phyloP scores from a whole-genome alignment of 768 basidiomycete species.

The Hortiboletus flavorubellus region DNA sequence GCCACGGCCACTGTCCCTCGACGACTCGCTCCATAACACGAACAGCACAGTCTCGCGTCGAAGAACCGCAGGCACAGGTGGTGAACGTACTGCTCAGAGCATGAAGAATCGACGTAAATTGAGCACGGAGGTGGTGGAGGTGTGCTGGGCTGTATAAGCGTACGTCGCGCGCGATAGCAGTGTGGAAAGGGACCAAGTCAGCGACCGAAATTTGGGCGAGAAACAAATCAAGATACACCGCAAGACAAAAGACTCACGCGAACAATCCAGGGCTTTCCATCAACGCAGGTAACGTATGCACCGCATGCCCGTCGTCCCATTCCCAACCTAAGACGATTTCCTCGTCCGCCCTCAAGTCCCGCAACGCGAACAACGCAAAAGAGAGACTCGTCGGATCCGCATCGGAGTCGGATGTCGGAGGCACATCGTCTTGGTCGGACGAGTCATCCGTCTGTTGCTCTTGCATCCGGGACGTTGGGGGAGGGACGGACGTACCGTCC shows the following conservation, averaged over 20 bases:
- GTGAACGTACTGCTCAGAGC: slow-evolving; percentile 68
- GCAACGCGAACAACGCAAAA: slow-evolving; percentile 79
- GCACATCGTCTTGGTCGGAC: slow-evolving; percentile 19
- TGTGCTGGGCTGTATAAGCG: slow-evolving; percentile 40
- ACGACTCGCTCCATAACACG: slow-evolving; percentile 66
- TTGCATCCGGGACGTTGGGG: slow-evolving; percentile 5
- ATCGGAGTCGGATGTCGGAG: slow-evolving; percentile 16
- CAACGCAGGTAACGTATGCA: slow-evolving; percentile 73
- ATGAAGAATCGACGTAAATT: slow-evolving; percentile 69
- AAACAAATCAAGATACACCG: not conserved
- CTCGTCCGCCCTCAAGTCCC: slow-evolving; percentile 72
- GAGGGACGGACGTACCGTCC: slow-evolving; percentile 10
- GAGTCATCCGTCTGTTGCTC: slow-evolving; percentile 12
- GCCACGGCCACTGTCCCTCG: slow-evolving; percentile 35
- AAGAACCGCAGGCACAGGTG: slow-evolving; percentile 69
- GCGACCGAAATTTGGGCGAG: not conserved
- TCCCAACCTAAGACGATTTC: slow-evolving; percentile 94
- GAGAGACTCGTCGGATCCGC: slow-evolving; percentile 41
- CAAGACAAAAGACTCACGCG: slow-evolving; percentile 43
- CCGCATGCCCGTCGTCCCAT: slow-evolving; percentile 90
- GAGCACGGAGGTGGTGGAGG: slow-evolving; percentile 52
- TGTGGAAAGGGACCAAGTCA: slow-evolving; percentile 6
- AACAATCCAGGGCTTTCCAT: slow-evolving; percentile 55
- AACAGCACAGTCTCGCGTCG: slow-evolving; percentile 59
- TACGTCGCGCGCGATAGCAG: not conserved